Percentiles rank a stretch among this genome's conserved stretches.
Evolutionary conservation across 495 filamentous ascomycete genomes (phyloP).

Genomic region (Physcia stellaris): DNA sequence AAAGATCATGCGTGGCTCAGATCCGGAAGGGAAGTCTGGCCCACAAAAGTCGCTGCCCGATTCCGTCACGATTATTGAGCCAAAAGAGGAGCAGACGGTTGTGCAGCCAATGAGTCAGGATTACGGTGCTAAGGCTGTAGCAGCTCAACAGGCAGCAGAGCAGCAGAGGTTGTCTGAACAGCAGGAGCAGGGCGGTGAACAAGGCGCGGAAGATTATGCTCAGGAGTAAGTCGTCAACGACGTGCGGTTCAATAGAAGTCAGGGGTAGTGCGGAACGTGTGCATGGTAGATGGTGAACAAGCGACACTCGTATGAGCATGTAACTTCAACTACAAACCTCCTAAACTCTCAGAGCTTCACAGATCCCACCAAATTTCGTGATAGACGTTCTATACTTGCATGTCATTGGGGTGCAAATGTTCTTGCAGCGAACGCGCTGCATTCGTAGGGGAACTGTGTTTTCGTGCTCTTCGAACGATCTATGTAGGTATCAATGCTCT

Average conservation of each 20-base stretch:
- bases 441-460: too few species aligned
- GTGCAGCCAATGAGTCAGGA: slow-evolving; percentile 92
- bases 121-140: slow-evolving; percentile 92
- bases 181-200: slow-evolving; percentile 30
- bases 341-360: too few species aligned
- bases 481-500: slow-evolving; percentile 7
- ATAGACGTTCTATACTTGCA: too few species aligned
- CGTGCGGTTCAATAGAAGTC: slow-evolving; percentile 2
- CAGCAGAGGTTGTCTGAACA: slow-evolving; percentile 51
- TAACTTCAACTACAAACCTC: too few species aligned
- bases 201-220: slow-evolving; percentile 20
- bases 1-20: slow-evolving; percentile 99
- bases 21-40: slow-evolving; percentile 97
- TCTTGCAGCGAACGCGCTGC: too few species aligned
- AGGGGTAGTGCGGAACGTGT: too few species aligned
- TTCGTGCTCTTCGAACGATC: too few species aligned
- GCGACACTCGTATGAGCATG: too few species aligned
- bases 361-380: too few species aligned
- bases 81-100: slow-evolving; percentile 94
- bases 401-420: too few species aligned
- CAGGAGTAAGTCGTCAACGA: too few species aligned
- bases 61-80: slow-evolving; percentile 97
- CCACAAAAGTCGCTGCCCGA: slow-evolving; percentile 94
- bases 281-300: too few species aligned
- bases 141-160: slow-evolving; percentile 73